These are phyloP conservation scores for Globisporangium irregulare DNA, from an alignment of 352 stramenopile genomes.

Conservation along the genomic window DNA sequence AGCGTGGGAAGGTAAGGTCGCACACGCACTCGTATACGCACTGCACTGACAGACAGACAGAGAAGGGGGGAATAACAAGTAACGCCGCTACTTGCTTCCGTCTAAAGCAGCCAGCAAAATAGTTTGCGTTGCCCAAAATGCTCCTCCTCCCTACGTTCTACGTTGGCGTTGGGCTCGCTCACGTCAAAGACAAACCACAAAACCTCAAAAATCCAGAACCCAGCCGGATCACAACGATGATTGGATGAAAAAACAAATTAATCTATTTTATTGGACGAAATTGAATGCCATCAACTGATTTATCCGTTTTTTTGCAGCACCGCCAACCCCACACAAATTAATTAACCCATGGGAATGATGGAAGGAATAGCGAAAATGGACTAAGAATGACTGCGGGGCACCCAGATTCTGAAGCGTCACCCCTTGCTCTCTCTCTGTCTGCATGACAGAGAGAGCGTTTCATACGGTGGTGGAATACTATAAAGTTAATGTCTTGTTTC, in stretches of 20 bases:
- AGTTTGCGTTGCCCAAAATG: neutral
- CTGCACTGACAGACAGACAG: neutral
- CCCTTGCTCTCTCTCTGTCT: neutral
- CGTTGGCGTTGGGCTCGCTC: conserved; percentile 1
- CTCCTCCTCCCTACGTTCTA: conserved; percentile 11
- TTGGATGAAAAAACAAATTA: neutral
- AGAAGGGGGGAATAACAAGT: neutral
- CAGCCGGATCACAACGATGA: neutral
- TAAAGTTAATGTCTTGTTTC: conserved; percentile 10
- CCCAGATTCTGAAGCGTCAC: neutral
- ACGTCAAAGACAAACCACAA: conserved; percentile 12
- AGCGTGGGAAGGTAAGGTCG: neutral
- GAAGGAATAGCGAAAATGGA: neutral
- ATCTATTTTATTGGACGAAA: conserved; percentile 5
- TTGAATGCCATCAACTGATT: neutral
- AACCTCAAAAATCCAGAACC: neutral
- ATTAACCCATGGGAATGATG: neutral
- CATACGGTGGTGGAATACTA: neutral
- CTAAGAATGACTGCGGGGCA: conserved; percentile 1
- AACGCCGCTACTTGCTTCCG: neutral
- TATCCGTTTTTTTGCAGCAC: neutral
- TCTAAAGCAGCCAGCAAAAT: neutral
- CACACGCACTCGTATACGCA: neutral
- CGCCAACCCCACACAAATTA: neutral
- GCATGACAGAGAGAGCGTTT: neutral